Base-by-base conservation (phyloP, 306 rosid genomes). In the Herpetospermum pedunculosum region DNA sequence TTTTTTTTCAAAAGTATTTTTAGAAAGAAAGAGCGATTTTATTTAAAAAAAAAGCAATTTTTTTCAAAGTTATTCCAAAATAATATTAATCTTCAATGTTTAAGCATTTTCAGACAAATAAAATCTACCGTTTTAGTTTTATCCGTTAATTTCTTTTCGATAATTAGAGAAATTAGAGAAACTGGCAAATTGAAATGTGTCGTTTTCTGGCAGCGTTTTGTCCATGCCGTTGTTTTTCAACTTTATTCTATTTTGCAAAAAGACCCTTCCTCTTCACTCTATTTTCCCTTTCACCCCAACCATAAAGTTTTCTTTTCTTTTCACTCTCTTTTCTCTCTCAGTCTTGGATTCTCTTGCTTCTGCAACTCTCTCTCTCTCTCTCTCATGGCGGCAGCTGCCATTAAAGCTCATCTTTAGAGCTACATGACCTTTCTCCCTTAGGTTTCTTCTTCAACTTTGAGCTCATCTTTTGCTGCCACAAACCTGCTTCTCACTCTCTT, bases 361-460 rank as follows among this genome's bases (percentile, higher is more conserved):
- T 7, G 35, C 74, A 46, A 19, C 19, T 48, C 52, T 16, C 3
- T 71, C 57, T 67, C 58, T 74, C 50, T 69, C 75, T 81, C 77
- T 72, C 70, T 43, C n/a, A 69, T 70, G 58, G 44, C 9, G 58
- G 44, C 9, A 64, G 75, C 75, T 76, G 8, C 83, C 87, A 80
- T 65, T 80, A 62, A 47, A 76, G 85, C 71, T 82, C 79, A 44
- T 81, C 85, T 90, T 75, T 74, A 44, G 34, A 53, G 79, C 79
- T 67, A 34, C 57, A 73, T 74, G 57, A 35, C 74, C 79, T 63
- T 76, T 50, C 43, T 75, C 53, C 57, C 50, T 75, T 70, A 76
- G 47, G 79, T 73, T 77, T 80, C 46, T 59, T 77, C 81, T 73
- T 58, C 75, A 78, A 63, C 79, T 63, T 79, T 62, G 55, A 85